phyloP scores from a whole-genome alignment of 352 stramenopile species.

The Phytophthora sojae region DNA sequence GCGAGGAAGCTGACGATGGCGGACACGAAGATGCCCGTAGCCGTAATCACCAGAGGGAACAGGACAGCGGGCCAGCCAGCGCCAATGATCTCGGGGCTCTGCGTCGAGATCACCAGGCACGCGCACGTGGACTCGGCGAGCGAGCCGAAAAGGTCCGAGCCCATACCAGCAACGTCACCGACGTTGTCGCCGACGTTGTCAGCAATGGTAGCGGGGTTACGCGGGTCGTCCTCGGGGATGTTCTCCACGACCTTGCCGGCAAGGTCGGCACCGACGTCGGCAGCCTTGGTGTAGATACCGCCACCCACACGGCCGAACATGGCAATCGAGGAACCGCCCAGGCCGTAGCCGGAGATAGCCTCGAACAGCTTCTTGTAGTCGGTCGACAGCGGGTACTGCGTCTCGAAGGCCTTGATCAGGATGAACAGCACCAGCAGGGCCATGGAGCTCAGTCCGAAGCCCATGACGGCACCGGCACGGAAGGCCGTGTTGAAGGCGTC shows the following conservation, averaged over 20 bases:
- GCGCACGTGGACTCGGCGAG: constrained; percentile 99
- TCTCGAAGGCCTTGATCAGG: constrained; percentile 94
- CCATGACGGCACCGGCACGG: constrained; percentile 98
- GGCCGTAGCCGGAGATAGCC: constrained; percentile 97
- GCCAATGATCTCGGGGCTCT: constrained; percentile 90
- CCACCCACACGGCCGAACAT: constrained; percentile 99
- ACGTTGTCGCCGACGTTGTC: constrained; percentile 99
- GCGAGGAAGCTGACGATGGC: constrained; percentile 97
- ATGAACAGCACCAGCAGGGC: constrained; percentile 98
- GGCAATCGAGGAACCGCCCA: constrained; percentile 98
- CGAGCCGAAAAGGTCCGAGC: constrained; percentile 99
- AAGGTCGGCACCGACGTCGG: constrained; percentile 99
- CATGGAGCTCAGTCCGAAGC: constrained; percentile 97
- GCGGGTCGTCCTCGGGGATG: constrained; percentile 99
- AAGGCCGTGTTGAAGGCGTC: constrained; percentile 99
- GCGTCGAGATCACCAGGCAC: constrained; percentile 97
- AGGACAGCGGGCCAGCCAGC: constrained; percentile 96
- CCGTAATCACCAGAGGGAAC: constrained; percentile 97
- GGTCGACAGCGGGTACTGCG: constrained; percentile 89
- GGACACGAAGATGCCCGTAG: constrained; percentile 97
- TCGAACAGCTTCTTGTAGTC: constrained; percentile 95
- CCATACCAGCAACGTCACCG: constrained; percentile 99
- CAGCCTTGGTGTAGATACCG: constrained; percentile 99
- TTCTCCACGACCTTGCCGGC: constrained; percentile 99
- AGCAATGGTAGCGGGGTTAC: constrained; percentile 99